phyloP scores from a whole-genome alignment of 257 asterid genomes.

The Forsythia suspensa region DNA sequence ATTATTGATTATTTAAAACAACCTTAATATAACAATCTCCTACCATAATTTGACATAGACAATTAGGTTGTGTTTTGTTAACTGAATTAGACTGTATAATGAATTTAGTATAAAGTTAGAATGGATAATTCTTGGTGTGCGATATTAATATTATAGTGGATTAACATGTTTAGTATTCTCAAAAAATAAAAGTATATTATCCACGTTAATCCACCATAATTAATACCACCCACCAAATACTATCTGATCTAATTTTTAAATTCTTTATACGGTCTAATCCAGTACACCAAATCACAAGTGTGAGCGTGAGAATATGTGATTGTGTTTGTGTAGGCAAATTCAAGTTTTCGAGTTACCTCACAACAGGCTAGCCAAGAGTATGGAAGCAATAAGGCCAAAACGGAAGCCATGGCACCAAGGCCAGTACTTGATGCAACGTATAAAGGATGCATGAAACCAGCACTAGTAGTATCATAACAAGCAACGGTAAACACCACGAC shows the following conservation, averaged over 20 bases:
- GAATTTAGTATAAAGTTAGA: neutral
- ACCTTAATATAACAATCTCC: neutral
- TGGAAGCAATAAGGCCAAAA: conserved; percentile 55
- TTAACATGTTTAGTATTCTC: neutral
- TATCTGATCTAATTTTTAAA: neutral
- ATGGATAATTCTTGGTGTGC: too few species aligned
- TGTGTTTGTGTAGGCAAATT: neutral
- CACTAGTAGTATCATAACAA: conserved; percentile 18
- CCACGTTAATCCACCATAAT: too few species aligned
- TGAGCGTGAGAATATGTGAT: too few species aligned
- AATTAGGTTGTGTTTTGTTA: neutral
- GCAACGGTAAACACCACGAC: conserved; percentile 47
- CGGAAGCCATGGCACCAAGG: conserved; percentile 49
- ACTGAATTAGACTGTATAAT: neutral
- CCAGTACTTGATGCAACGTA: conserved; percentile 55
- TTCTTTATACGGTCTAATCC: neutral
- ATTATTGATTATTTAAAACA: neutral
- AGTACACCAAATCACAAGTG: neutral
- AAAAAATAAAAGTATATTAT: too few species aligned
- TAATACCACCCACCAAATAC: too few species aligned
- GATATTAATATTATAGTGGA: too few species aligned
- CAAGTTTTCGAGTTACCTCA: conserved; percentile 36
- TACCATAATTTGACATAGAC: neutral
- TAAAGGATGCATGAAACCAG: conserved; percentile 40
- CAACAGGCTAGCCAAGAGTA: conserved; percentile 47